A percentile compares a stretch with the other conserved stretches of the same genome.
phyloP scores from a whole-genome alignment of 345 rosid species.

The Linum tenue region DNA sequence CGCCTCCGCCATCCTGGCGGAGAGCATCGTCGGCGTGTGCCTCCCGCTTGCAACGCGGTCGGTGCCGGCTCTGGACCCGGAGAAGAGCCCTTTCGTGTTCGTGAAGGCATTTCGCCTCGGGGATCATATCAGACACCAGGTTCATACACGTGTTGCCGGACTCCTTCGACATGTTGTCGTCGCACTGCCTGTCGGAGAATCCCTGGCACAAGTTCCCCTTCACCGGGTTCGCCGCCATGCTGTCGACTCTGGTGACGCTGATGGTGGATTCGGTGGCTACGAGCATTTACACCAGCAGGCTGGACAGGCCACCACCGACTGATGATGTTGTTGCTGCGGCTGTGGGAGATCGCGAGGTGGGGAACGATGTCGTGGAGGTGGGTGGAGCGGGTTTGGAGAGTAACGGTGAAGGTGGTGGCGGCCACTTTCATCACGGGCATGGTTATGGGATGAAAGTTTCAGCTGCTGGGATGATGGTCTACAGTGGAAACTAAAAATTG shows the following conservation, averaged over 20 bases:
- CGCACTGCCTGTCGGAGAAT: conserved; percentile 44
- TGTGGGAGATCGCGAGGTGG: conserved; percentile 15
- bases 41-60: conserved; percentile 45
- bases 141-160: conserved; percentile 86
- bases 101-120: conserved; percentile 65
- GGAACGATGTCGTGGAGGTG: not conserved
- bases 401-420: conserved; percentile 9
- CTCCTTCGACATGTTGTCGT: conserved; percentile 62
- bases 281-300: conserved; percentile 34
- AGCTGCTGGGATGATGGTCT: not conserved
- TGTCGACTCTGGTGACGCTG: conserved; percentile 49
- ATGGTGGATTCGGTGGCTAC: conserved; percentile 62
- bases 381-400: no score
- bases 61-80: conserved; percentile 54
- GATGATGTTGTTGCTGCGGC: not conserved
- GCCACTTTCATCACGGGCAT: conserved; percentile 29
- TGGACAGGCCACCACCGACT: conserved; percentile 14
- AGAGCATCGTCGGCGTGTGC: conserved; percentile 62
- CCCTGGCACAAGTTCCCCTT: conserved; percentile 89
- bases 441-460: conserved; percentile 21
- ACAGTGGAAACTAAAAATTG: no score
- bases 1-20: conserved; percentile 29
- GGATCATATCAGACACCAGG: conserved; percentile 71
- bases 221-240: conserved; percentile 71
- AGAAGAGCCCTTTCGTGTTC: conserved; percentile 38